A percentile compares a stretch with the other conserved stretches of the same genome.
Conservation (phyloP, 2,329 filamentous ascomycete species). For the Biscogniauxia marginata region DNA sequence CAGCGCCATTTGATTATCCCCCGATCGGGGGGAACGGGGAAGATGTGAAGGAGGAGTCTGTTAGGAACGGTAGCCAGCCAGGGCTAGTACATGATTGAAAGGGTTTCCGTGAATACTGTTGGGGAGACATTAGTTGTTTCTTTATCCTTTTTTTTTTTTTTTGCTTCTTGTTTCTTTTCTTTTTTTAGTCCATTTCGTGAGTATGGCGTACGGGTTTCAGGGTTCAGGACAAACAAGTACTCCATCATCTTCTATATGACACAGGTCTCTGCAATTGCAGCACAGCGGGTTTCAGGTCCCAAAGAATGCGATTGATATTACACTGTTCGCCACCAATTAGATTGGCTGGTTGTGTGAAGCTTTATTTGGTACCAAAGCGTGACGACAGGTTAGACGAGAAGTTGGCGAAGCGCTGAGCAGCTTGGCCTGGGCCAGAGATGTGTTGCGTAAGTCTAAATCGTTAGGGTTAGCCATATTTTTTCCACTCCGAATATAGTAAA, state of each 20-base stretch:
- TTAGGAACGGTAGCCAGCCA: neutral
- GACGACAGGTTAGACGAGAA: conserved; percentile 75
- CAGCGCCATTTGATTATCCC: neutral
- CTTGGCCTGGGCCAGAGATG: conserved; percentile 56
- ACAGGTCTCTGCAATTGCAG: neutral
- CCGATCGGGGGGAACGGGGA: neutral
- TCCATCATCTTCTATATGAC: conserved; percentile 4
- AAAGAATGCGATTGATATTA: conserved; percentile 19
- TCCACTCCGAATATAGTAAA: neutral
- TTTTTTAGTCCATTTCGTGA: conserved; percentile 3
- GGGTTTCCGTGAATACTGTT: conserved; percentile 18
- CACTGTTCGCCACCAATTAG: neutral
- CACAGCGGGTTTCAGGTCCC: conserved; percentile 2
- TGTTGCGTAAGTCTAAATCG: conserved; percentile 59
- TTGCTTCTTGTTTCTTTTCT: conserved; percentile 4
- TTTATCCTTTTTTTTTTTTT: neutral
- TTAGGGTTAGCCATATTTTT: conserved; percentile 26
- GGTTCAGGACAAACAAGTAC: conserved; percentile 9
- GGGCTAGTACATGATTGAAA: conserved; percentile 16
- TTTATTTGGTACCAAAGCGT: conserved; percentile 61
- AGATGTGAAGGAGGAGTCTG: neutral
- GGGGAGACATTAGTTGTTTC: conserved; percentile 8
- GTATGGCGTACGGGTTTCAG: conserved; percentile 14
- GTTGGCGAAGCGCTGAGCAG: conserved; percentile 65
- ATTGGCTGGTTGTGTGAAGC: conserved; percentile 3